Evolutionary conservation across 2,329 filamentous ascomycete genomes (phyloP), one percentile per base, ranked within the genome.

Genomic region (Cercospora beticola): DNA sequence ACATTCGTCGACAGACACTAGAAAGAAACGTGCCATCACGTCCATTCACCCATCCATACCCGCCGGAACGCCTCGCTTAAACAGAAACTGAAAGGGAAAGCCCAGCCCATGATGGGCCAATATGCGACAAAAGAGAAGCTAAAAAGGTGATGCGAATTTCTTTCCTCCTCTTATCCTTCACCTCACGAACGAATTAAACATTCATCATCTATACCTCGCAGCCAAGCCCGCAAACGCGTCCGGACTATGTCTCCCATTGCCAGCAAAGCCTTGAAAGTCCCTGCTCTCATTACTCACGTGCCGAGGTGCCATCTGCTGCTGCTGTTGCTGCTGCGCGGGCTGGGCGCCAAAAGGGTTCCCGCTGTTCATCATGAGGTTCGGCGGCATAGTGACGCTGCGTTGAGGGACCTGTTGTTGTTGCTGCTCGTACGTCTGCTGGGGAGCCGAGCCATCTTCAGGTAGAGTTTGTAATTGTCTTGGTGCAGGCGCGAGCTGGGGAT

Each of bases 151-250:
- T 43, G 36, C 6, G 2, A n/a, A n/a, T 43, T 52, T 26, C 21
- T n/a, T 52, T 52, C 46, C 46, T 52, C 46, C 21, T 52, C 58
- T 63, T 49, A 49, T 54, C 14, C n/a, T 16, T n/a, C 36, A 43
- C 36, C 16, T 43, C 36, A n/a, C 16, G n/a, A 43, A 43, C 9
- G 26, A 21, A 28, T 6, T 49, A n/a, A n/a, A 30, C 36, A 21
- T 10, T 52, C 46, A 18, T 76, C 74, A 79, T 71, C 75, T 71
- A 72, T 76, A 83, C 67, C 81, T 79, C 57, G 90, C 88, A 75
- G 90, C 92, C 71, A 94, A 82, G 62, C 89, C 91, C 2, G 91
- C 88, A 83, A 93, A 94, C 14, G 91, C 91, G 79, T 94, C 91
- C 3, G 91, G 91, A 74, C 90, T 93, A 76, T 93, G 91, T 52